phyloP scores from a whole-genome alignment of 2,329 filamentous ascomycete species.

The Neonectria faginata region DNA sequence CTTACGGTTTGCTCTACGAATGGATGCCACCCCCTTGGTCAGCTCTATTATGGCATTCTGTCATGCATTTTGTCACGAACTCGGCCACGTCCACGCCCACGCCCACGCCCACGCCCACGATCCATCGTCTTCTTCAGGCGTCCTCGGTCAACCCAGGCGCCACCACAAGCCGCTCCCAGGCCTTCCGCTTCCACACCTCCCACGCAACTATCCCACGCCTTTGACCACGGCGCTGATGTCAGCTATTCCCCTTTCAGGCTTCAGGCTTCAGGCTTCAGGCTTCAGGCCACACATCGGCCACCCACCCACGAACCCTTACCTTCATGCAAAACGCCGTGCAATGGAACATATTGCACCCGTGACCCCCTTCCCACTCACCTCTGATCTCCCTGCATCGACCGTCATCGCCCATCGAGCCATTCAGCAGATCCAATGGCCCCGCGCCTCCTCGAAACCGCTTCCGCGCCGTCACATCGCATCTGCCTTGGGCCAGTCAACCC shows the following conservation, averaged over 20 bases:
- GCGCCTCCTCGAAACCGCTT: slow-evolving; percentile 28
- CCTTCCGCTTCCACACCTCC: slow-evolving; percentile 15
- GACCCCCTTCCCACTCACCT: slow-evolving; percentile 32
- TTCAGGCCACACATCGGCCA: slow-evolving; percentile 3
- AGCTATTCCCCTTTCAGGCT: slow-evolving; percentile 18
- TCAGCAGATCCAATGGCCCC: slow-evolving; percentile 20
- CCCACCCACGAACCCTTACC: slow-evolving; percentile 12
- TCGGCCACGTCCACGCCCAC: not conserved
- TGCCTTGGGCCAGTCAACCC: slow-evolving; percentile 18
- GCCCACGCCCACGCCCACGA: not conserved
- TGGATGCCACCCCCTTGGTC: not conserved
- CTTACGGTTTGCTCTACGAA: not conserved
- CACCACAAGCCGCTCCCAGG: slow-evolving; percentile 10
- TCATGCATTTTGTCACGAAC: slow-evolving; percentile 1
- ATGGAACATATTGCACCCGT: slow-evolving; percentile 23
- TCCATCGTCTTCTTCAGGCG: not conserved
- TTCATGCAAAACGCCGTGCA: slow-evolving; percentile 20
- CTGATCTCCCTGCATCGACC: slow-evolving; percentile 30
- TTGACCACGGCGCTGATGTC: slow-evolving; percentile 23
- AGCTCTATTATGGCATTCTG: not conserved
- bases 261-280: slow-evolving; percentile 5
- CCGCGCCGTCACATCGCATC: slow-evolving; percentile 34
- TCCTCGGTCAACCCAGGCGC: slow-evolving; percentile 23
- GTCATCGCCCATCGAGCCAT: slow-evolving; percentile 16
- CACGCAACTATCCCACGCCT: slow-evolving; percentile 6